Base-by-base conservation (phyloP, 169 alveolate species). In the Cryptosporidium andersoni region DNA sequence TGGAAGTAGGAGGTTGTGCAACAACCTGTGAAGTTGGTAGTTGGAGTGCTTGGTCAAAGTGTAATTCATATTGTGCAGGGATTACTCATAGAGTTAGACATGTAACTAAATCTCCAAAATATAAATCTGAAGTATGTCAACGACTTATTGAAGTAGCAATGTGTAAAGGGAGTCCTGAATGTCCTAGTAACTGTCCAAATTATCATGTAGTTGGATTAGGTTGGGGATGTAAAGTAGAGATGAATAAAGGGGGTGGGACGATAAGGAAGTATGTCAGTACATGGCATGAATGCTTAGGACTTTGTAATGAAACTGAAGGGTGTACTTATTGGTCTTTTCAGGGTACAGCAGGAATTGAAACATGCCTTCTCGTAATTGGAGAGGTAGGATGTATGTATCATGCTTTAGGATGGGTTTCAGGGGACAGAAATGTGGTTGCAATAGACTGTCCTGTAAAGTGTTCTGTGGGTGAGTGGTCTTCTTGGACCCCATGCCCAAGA, bases 81-180 rank as follows among this genome's bases (percentile, higher is more conserved):
- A 74, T 74, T n/a, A 74, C 85, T 45, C 85, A 74, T n/a, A 74
- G 85, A 74, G 85, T 74, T 11, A 74, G 85, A 58, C 85, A 74
- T 74, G 85, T 74, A n/a, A 74, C 60, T n/a, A 74, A 55, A 74
- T 74, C 85, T 2, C 85, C 85, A 1, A n/a, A 48, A 2, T 74
- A 74, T 42, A 74, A 74, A 25, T 74, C 85, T 2, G 85, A 74
- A 49, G 43, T 55, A 48, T 74, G 85, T 8, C 85, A 66, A 42
- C 55, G 85, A 58, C 56, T 74, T 39, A 48, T 74, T 37, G 85
- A 74, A 60, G 60, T 68, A 12, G 85, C 85, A 2, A 74, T 74
- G 85, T 74, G 85, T 9, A 74, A 74, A 64, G 85, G 85, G n/a
- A 74, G 85, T n/a, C 47, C 60, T 8, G 85, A 74, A 2, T 74